These are phyloP conservation scores for Leucosporidium scottii DNA, from an alignment of 768 basidiomycete species.

Conservation along the genomic window DNA sequence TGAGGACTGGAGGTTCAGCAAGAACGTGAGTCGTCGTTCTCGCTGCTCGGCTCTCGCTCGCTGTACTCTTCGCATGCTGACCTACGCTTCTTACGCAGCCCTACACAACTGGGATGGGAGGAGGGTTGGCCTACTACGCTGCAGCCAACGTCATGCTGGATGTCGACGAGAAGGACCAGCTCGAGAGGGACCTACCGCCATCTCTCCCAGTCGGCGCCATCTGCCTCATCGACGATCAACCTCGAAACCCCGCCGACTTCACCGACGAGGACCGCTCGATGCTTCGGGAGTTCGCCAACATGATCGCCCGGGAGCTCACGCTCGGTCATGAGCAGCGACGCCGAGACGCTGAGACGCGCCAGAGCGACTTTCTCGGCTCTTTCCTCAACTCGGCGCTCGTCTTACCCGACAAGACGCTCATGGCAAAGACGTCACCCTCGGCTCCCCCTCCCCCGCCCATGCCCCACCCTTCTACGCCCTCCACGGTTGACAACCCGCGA, in stretches of 20 bases:
- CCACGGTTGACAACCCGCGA: not conserved
- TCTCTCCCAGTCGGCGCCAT: constrained; percentile 20
- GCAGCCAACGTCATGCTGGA: not conserved
- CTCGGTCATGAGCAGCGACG: constrained; percentile 25
- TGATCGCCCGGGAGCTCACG: constrained; percentile 27
- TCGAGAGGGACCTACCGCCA: not conserved
- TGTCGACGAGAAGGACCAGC: constrained; percentile 17
- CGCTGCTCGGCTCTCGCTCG: not conserved
- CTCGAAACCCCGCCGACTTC: constrained; percentile 2
- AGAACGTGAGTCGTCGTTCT: not conserved
- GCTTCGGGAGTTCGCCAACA: constrained; percentile 17
- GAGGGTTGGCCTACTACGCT: constrained; percentile 4
- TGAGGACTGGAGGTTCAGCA: constrained; percentile 23
- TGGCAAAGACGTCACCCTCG: not conserved
- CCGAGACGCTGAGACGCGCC: constrained; percentile 13
- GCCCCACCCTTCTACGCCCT: not conserved
- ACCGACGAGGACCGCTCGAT: constrained; percentile 16
- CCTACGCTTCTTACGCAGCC: not conserved
- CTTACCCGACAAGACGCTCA: not conserved
- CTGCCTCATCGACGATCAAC: constrained; percentile 16
- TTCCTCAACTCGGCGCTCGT: constrained; percentile 25
- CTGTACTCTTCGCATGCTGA: not conserved
- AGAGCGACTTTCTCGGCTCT: constrained; percentile 11
- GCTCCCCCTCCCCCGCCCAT: not conserved
- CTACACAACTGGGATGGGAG: not conserved